These are phyloP conservation scores for Backusella tarrabulga DNA, from an alignment of 192 early-diverging fungal species.

Conservation along the genomic window DNA sequence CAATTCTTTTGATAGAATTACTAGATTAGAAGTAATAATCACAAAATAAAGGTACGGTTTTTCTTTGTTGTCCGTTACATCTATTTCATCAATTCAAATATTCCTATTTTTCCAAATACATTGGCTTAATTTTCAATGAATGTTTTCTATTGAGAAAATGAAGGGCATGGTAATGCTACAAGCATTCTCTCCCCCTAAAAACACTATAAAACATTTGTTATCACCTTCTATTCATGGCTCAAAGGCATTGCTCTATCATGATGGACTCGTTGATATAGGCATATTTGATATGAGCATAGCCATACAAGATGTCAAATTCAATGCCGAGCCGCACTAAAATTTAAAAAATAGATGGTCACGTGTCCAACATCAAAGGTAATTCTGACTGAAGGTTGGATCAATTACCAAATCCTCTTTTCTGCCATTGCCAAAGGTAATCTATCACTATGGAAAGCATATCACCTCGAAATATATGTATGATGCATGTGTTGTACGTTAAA, in stretches of 20 bases:
- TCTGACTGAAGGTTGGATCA: background rate
- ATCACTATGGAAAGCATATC: background rate
- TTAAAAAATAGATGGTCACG: background rate
- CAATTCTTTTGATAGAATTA: background rate
- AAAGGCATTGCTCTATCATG: too few relatives aligned
- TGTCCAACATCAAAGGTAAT: background rate
- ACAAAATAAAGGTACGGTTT: background rate
- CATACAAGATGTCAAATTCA: background rate
- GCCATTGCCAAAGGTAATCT: constrained; percentile 13
- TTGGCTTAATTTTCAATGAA: background rate
- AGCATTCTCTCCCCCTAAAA: too few relatives aligned
- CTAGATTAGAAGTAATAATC: background rate
- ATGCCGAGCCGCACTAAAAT: background rate
- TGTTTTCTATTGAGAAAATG: too few relatives aligned
- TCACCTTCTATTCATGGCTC: too few relatives aligned
- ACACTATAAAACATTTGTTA: too few relatives aligned
- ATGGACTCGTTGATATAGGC: too few relatives aligned
- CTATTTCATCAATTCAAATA: background rate
- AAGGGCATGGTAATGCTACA: too few relatives aligned
- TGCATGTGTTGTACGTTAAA: background rate
- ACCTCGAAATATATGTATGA: background rate
- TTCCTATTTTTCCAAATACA: background rate
- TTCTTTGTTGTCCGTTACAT: background rate
- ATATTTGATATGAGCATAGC: too few relatives aligned
- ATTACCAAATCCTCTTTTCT: constrained; percentile 11